A percentile compares a stretch with the other conserved stretches of the same genome.
Conservation (phyloP, 2,329 filamentous ascomycete genomes). For the Talaromyces sp. region DNA sequence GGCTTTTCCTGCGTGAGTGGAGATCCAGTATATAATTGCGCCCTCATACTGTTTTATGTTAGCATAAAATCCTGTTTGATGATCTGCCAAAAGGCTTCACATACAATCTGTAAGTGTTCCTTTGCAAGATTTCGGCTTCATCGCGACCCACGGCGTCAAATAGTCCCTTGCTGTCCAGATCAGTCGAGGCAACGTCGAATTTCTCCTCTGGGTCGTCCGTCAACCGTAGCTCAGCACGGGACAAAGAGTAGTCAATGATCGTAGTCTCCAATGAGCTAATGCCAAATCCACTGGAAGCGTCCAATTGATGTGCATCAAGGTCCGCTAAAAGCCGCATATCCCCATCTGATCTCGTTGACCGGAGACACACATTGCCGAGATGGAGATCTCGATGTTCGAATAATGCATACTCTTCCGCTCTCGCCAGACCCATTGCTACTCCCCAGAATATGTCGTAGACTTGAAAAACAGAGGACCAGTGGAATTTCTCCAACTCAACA, state of each 20-base stretch:
- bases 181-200: conserved; percentile 37
- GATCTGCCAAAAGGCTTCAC: conserved; percentile 15
- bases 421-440: conserved; percentile 58
- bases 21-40: conserved; percentile 42
- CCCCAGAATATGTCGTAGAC: conserved; percentile 66
- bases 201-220: conserved; percentile 25
- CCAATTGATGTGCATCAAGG: conserved; percentile 28
- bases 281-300: conserved; percentile 44
- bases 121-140: conserved; percentile 39
- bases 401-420: conserved; percentile 56
- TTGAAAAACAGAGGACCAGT: conserved; percentile 43
- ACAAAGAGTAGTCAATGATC: conserved; percentile 66
- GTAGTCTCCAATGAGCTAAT: conserved; percentile 58
- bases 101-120: conserved; percentile 43
- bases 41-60: conserved; percentile 34
- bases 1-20: conserved; percentile 39
- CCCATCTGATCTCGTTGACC: conserved; percentile 31
- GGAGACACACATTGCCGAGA: conserved; percentile 63
- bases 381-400: conserved; percentile 67
- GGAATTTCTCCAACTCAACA: conserved; percentile 51
- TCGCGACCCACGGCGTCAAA: conserved; percentile 42
- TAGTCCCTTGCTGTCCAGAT: conserved; percentile 43
- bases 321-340: conserved; percentile 34
- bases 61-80: not conserved
- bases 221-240: conserved; percentile 51